Percentiles rank a stretch among this genome's conserved stretches.
Conservation (phyloP, 2,329 filamentous ascomycete species). For the Fusarium haematococcum region DNA sequence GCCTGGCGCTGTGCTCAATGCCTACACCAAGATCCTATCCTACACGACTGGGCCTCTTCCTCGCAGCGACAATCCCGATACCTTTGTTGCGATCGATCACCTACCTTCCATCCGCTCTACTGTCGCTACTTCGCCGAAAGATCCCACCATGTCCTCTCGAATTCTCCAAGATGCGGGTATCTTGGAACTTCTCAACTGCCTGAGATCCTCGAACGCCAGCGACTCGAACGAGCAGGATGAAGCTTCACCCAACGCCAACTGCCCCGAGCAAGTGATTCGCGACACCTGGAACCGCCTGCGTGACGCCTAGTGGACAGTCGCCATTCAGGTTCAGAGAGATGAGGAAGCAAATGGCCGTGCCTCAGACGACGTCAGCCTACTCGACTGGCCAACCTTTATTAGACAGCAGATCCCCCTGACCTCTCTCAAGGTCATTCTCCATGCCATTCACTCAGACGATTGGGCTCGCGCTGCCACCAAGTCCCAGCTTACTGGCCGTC, state of each 20-base stretch:
- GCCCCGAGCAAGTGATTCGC: conserved; percentile 5
- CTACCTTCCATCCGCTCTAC: neutral
- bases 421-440: conserved; percentile 11
- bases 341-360: conserved; percentile 2
- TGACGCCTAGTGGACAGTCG: conserved; percentile 5
- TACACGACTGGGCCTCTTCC: neutral
- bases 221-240: neutral
- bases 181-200: conserved; percentile 6
- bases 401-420: conserved; percentile 7
- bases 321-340: conserved; percentile 1
- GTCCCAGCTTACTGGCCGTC: conserved; percentile 2
- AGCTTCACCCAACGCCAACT: neutral
- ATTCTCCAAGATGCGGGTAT: conserved; percentile 6
- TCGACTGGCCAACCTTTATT: conserved; percentile 12
- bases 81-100: neutral
- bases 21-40: neutral
- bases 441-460: conserved; percentile 12
- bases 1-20: neutral
- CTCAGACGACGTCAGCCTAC: neutral
- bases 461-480: conserved; percentile 3
- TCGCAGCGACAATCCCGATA: neutral
- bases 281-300: conserved; percentile 9
- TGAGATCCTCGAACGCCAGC: neutral
- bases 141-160: conserved; percentile 1
- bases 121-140: neutral